phyloP scores from a whole-genome alignment of 306 rosid genomes.

The Glycine soja region DNA sequence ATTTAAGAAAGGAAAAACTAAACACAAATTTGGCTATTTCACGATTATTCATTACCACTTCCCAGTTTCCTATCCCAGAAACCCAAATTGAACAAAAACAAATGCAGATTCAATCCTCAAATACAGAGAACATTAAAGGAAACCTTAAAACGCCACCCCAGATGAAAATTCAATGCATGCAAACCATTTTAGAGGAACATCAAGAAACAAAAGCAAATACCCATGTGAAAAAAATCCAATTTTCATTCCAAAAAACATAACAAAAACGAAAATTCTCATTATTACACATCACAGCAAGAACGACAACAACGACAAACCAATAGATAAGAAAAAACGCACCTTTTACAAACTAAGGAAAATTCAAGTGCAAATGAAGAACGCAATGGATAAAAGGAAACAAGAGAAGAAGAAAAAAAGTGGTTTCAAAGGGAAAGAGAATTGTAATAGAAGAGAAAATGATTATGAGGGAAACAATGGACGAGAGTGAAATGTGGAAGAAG shows the following conservation, averaged over 20 bases:
- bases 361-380: not conserved
- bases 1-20: not conserved
- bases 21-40: conserved; percentile 4
- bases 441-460: not conserved
- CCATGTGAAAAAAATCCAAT: conserved; percentile 17
- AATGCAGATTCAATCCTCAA: conserved; percentile 5
- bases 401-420: no score
- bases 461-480: conserved; percentile 39
- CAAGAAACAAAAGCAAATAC: conserved; percentile 35
- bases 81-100: conserved; percentile 12
- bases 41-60: not conserved
- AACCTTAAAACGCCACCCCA: conserved; percentile 8
- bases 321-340: conserved; percentile 35
- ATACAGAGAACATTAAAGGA: not conserved
- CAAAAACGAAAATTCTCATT: not conserved
- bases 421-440: not conserved
- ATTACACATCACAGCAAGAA: no score
- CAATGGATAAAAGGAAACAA: not conserved
- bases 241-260: not conserved
- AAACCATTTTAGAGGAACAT: not conserved
- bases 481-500: conserved; percentile 34
- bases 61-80: not conserved
- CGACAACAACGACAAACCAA: not conserved
- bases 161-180: conserved; percentile 34
- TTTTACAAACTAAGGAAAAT: not conserved